These are phyloP conservation scores for Homolaphlyctis polyrhiza DNA, from an alignment of 371 early-diverging fungal species.

Conservation along the genomic window DNA sequence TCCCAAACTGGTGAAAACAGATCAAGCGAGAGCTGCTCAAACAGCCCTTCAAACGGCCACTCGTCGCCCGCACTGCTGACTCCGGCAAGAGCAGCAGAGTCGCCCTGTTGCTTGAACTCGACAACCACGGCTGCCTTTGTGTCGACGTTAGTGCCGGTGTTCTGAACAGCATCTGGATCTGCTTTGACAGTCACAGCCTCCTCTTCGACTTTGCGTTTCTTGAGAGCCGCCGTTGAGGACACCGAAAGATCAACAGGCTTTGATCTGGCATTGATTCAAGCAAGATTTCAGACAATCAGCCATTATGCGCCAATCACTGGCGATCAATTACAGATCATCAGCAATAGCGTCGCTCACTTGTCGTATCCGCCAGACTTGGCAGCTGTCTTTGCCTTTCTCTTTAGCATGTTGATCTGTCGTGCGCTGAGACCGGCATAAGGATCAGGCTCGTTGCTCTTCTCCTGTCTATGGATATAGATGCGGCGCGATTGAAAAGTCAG, in stretches of 20 bases:
- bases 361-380: slow-evolving; percentile 73
- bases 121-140: slow-evolving; percentile 20
- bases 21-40: slow-evolving; percentile 84
- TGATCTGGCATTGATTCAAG: too few species aligned
- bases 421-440: slow-evolving; percentile 83
- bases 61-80: slow-evolving; percentile 42
- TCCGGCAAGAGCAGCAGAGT: slow-evolving; percentile 11
- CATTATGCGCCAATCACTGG: too few species aligned
- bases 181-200: slow-evolving; percentile 8
- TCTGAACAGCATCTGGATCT: neutral
- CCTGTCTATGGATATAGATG: slow-evolving; percentile 6
- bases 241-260: slow-evolving; percentile 25
- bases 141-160: neutral
- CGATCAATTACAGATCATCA: too few species aligned
- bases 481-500: slow-evolving; percentile 1
- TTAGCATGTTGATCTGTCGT: slow-evolving; percentile 81
- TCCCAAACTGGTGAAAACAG: slow-evolving; percentile 89
- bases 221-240: slow-evolving; percentile 26
- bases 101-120: slow-evolving; percentile 28
- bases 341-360: slow-evolving; percentile 54
- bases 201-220: slow-evolving; percentile 17
- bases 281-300: too few species aligned
- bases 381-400: slow-evolving; percentile 80
- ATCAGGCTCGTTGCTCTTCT: slow-evolving; percentile 27
- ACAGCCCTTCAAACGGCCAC: slow-evolving; percentile 91